A percentile compares a stretch with the other conserved stretches of the same genome.
Conservation (phyloP, 2,329 filamentous ascomycete species). For the Ustilaginoidea virens region DNA sequence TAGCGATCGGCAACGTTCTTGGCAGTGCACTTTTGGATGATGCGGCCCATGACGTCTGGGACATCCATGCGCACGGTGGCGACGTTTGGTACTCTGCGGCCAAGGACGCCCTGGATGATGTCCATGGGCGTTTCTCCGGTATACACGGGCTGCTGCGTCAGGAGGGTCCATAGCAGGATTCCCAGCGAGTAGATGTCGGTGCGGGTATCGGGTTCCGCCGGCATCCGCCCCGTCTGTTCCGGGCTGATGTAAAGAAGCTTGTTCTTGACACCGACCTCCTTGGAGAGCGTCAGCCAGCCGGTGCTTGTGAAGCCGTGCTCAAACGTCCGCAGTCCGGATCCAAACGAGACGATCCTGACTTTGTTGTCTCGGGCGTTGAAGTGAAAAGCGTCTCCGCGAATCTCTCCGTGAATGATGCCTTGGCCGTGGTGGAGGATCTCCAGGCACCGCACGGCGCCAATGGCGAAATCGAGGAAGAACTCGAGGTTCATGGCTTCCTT, state of each 20-base stretch:
- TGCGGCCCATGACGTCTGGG: constrained; percentile 64
- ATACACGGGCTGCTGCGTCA: constrained; percentile 68
- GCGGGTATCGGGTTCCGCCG: constrained; percentile 76
- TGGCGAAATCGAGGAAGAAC: constrained; percentile 77
- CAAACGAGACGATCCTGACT: constrained; percentile 73
- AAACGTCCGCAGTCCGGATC: constrained; percentile 74
- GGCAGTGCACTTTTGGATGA: constrained; percentile 85
- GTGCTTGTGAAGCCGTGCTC: constrained; percentile 77
- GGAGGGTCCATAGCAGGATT: constrained; percentile 73
- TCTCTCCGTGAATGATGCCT: constrained; percentile 77
- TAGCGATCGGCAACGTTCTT: constrained; percentile 82
- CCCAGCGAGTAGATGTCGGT: constrained; percentile 92
- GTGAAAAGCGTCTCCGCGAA: constrained; percentile 82
- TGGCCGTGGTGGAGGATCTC: constrained; percentile 85
- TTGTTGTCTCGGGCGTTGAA: constrained; percentile 55
- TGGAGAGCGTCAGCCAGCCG: constrained; percentile 72
- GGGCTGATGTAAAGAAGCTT: constrained; percentile 88
- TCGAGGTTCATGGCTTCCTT: constrained; percentile 52
- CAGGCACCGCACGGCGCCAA: constrained; percentile 71
- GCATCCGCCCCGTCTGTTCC: constrained; percentile 86
- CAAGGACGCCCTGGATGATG: constrained; percentile 79
- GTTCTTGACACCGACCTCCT: constrained; percentile 72
- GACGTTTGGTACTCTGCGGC: constrained; percentile 60
- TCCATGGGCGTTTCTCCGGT: constrained; percentile 69
- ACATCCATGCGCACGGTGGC: constrained; percentile 68